These are phyloP conservation scores for Tremella mesenterica DNA, from an alignment of 768 basidiomycete species.

Conservation along the genomic window DNA sequence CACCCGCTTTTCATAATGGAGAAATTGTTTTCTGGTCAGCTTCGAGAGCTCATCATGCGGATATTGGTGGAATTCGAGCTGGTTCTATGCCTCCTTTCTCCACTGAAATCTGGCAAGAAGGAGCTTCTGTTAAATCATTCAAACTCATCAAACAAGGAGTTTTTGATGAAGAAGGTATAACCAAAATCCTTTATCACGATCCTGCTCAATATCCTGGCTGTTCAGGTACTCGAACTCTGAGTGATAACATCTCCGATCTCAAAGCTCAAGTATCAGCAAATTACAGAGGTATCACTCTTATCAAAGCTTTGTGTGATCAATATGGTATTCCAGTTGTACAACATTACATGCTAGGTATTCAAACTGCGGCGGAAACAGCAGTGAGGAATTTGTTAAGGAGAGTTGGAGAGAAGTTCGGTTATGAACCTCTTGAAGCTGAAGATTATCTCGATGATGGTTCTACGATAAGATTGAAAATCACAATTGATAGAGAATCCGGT, in stretches of 20 bases:
- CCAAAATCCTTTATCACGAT: conserved; percentile 64
- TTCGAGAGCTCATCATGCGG: conserved; percentile 49
- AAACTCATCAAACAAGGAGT: conserved; percentile 75
- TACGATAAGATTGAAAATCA: conserved; percentile 52
- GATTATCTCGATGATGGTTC: conserved; percentile 54
- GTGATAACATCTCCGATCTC: conserved; percentile 48
- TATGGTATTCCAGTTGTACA: conserved; percentile 79
- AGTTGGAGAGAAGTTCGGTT: not conserved
- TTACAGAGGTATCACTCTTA: conserved; percentile 78
- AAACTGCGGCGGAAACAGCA: conserved; percentile 34
- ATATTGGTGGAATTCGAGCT: conserved; percentile 74
- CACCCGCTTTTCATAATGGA: conserved; percentile 22
- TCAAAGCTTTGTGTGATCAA: conserved; percentile 75
- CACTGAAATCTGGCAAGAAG: conserved; percentile 86
- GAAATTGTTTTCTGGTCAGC: conserved; percentile 20
- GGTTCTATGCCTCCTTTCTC: conserved; percentile 89
- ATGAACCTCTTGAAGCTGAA: not conserved
- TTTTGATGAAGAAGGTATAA: conserved; percentile 64
- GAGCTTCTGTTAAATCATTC: conserved; percentile 79
- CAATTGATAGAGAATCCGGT: conserved; percentile 64
- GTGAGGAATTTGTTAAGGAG: conserved; percentile 9
- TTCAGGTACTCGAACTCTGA: conserved; percentile 45
- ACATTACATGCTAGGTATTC: conserved; percentile 82
- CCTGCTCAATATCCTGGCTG: conserved; percentile 11
- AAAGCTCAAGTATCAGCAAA: conserved; percentile 51